phyloP scores from a whole-genome alignment of 495 filamentous ascomycete species.

The Arthonia radiata region DNA sequence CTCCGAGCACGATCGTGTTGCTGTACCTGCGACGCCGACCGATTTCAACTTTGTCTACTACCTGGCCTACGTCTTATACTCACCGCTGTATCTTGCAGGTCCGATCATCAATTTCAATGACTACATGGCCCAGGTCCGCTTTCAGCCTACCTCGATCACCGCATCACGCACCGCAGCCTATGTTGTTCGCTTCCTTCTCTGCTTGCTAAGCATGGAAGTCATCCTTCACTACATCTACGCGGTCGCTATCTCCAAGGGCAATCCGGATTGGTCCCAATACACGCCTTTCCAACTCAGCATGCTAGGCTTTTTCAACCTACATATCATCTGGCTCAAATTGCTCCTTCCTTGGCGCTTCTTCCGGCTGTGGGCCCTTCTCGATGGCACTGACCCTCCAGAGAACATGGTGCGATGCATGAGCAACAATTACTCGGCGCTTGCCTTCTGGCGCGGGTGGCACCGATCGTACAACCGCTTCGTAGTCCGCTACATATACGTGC shows the following conservation, averaged over 20 bases:
- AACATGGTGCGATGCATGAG: slow-evolving; percentile 96
- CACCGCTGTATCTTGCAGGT: slow-evolving; percentile 75
- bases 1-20: slow-evolving; percentile 67
- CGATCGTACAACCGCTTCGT: slow-evolving; percentile 84
- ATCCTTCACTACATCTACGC: slow-evolving; percentile 85
- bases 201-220: slow-evolving; percentile 76
- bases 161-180: slow-evolving; percentile 45
- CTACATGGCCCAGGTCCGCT: slow-evolving; percentile 69
- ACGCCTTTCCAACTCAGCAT: slow-evolving; percentile 72
- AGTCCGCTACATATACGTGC: slow-evolving; percentile 82
- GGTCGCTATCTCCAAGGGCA: slow-evolving; percentile 68
- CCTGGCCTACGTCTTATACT: slow-evolving; percentile 68
- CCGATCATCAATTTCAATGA: slow-evolving; percentile 97
- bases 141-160: slow-evolving; percentile 42
- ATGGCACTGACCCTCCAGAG: slow-evolving; percentile 84
- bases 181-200: slow-evolving; percentile 56
- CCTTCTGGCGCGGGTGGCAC: slow-evolving; percentile 94
- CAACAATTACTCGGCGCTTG: slow-evolving; percentile 77
- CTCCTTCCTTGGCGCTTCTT: slow-evolving; percentile 94
- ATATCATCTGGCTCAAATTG: slow-evolving; percentile 95
- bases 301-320: slow-evolving; percentile 87
- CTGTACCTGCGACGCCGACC: slow-evolving; percentile 37
- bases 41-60: slow-evolving; percentile 70
- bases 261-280: slow-evolving; percentile 59
- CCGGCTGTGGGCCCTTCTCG: slow-evolving; percentile 73